phyloP scores from a whole-genome alignment of 208 protist genomes.

The Crithidia acanthocephali region DNA sequence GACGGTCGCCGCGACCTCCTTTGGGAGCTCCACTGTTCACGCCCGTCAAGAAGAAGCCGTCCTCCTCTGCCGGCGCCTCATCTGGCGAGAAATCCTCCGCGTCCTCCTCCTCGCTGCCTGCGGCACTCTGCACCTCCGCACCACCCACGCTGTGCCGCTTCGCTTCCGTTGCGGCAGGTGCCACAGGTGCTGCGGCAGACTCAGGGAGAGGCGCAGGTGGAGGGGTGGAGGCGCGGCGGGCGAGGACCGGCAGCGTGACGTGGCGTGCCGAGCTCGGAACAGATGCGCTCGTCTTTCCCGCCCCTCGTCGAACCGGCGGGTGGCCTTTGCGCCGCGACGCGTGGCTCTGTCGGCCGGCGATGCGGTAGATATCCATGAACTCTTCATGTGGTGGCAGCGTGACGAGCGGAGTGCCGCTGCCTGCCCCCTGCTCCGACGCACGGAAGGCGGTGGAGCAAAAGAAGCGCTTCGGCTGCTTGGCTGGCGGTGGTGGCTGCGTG shows the following conservation, averaged over 20 bases:
- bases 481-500: constrained; percentile 2
- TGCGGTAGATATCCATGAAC: constrained; percentile 90
- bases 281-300: neutral
- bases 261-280: neutral
- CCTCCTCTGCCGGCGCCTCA: constrained; percentile 12
- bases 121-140: neutral
- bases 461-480: constrained; percentile 57
- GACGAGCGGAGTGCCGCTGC: constrained; percentile 43
- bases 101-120: neutral
- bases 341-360: constrained; percentile 23
- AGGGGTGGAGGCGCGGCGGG: neutral
- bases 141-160: neutral
- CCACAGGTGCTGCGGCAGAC: neutral
- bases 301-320: neutral
- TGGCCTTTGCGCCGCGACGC: neutral
- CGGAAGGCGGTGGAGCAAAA: constrained; percentile 63
- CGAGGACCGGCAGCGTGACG: constrained; percentile 3
- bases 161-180: neutral
- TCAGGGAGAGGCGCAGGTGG: neutral
- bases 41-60: constrained; percentile 45
- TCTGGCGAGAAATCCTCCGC: constrained; percentile 1
- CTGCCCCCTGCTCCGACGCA: neutral
- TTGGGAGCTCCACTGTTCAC: constrained; percentile 18
- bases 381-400: constrained; percentile 84
- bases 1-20: neutral